phyloP scores from a whole-genome alignment of 1,284 basidiomycete species.

The Leccinum holopus region DNA sequence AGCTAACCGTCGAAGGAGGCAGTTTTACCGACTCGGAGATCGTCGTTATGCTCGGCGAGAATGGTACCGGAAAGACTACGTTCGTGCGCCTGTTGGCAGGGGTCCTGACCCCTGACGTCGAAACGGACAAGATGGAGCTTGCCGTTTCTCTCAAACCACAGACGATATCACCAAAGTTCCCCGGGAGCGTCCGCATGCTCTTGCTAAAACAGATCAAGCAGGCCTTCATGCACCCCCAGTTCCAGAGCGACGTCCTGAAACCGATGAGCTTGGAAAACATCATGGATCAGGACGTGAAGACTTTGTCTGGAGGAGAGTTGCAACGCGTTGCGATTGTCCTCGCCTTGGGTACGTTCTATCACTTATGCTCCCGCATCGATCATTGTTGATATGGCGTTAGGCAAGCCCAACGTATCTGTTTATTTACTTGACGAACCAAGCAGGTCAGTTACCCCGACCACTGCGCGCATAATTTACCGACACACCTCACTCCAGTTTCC shows the following conservation, averaged over 20 bases:
- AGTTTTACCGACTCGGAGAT: constrained; percentile 96
- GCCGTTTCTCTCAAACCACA: constrained; percentile 94
- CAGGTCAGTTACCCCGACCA: constrained; percentile 40
- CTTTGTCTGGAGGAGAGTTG: neutral
- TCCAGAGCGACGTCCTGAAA: constrained; percentile 95
- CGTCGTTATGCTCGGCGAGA: constrained; percentile 75
- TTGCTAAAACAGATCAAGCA: constrained; percentile 91
- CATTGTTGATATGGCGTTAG: constrained; percentile 33
- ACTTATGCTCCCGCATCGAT: neutral
- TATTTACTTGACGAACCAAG: constrained; percentile 88
- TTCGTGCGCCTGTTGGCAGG: constrained; percentile 86
- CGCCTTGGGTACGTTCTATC: constrained; percentile 59
- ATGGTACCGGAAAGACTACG: constrained; percentile 97
- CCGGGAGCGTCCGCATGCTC: constrained; percentile 89
- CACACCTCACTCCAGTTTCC: constrained; percentile 58
- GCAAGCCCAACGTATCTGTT: constrained; percentile 78
- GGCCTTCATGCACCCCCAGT: constrained; percentile 96
- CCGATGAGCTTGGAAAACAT: constrained; percentile 92
- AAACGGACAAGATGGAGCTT: constrained; percentile 76
- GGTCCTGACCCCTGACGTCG: constrained; percentile 66
- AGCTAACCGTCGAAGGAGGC: constrained; percentile 85
- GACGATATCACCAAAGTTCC: constrained; percentile 94
- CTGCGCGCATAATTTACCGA: constrained; percentile 5
- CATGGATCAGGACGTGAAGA: constrained; percentile 47
- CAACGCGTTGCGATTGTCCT: constrained; percentile 92